A percentile compares a stretch with the other conserved stretches of the same genome.
These are phyloP conservation scores for Trichoderma polysporum DNA, from an alignment of 2,329 filamentous ascomycete species.

Conservation along the genomic window DNA sequence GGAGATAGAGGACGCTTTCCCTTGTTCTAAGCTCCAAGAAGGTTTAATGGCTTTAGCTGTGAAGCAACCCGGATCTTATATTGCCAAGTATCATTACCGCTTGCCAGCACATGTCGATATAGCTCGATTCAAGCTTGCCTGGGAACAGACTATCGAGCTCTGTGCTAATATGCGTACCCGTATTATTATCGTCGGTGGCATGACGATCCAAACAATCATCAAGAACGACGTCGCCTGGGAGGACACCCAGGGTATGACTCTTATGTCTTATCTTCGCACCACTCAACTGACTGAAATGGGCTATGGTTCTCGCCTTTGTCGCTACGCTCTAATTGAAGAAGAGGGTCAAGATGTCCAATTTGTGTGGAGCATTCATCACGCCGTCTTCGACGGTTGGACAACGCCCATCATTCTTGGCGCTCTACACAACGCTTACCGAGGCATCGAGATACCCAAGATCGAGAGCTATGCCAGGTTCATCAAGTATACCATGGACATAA, in stretches of 20 bases:
- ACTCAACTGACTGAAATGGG: not conserved
- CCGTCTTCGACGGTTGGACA: conserved; percentile 27
- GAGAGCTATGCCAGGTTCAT: conserved; percentile 18
- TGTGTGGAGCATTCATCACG: conserved; percentile 23
- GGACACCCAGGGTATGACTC: not conserved
- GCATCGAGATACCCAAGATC: not conserved
- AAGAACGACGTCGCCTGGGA: conserved; percentile 18
- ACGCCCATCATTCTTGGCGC: conserved; percentile 7
- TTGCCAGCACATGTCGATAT: conserved; percentile 27
- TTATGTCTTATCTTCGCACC: not conserved
- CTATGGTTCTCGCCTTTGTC: conserved; percentile 18
- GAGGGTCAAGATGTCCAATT: conserved; percentile 8
- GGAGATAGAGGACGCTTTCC: conserved; percentile 25
- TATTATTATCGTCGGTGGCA: conserved; percentile 22
- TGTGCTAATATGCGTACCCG: conserved; percentile 27
- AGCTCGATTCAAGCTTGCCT: conserved; percentile 23
- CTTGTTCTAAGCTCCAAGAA: conserved; percentile 25
- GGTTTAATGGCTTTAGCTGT: conserved; percentile 32
- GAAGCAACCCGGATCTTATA: conserved; percentile 35
- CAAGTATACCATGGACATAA: conserved; percentile 16
- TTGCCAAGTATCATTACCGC: conserved; percentile 31
- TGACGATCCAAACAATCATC: conserved; percentile 21
- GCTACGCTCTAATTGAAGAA: conserved; percentile 7
- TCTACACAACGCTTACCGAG: conserved; percentile 4
- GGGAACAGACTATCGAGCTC: conserved; percentile 23